Base-by-base conservation (phyloP, 2,329 filamentous ascomycete species). In the Pseudogymnoascus sp. region DNA sequence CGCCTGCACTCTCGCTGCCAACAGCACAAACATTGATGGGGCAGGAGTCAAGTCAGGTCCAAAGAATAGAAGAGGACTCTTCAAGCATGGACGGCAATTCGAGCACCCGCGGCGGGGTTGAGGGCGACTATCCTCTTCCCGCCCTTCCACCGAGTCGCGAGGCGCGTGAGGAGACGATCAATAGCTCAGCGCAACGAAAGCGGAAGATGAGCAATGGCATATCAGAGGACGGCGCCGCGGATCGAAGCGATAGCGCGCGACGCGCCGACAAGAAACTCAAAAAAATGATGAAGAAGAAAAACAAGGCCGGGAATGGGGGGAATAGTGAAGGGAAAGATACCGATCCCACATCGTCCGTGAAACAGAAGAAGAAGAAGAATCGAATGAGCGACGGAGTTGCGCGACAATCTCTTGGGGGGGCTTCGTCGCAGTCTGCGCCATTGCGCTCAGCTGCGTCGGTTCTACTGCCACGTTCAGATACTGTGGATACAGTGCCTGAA, bases 1-100 rank as follows among this genome's bases (percentile, higher is more conserved):
- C n/a, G 11, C 16, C 28, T 21, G 28, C 16, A 21, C 50, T 12
- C 10, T 21, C 3, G 50, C 50, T 56, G 50, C 50, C 21, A 56
- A 34, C 28, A 56, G 28, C n/a, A 34, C 50, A 56, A 4, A 34
- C 28, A 34, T 56, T 34, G 10, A 56, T 56, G 50, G 50, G 50
- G 50, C 50, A 56, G 50, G 50, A 56, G 50, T 56, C 50, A 56
- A 56, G 50, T 10, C 50, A 56, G 50, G 50, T 56, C 50, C 50
- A 56, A 34, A 11, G 34, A 56, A 34, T 56, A 6, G 50, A 56
- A 34, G 50, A 56, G 28, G 50, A 56, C 50, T 11, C 28, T 16
- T 56, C 28, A 34, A 56, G 16, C 50, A 56, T 56, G 50, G 50
- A 56, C 50, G 50, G 11, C 50, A 34, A 56, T 56, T 56, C 50